A percentile compares a stretch with the other conserved stretches of the same genome.
Conservation (phyloP, 1,139 yeast genomes). For the Geotrichum klebahnii region DNA sequence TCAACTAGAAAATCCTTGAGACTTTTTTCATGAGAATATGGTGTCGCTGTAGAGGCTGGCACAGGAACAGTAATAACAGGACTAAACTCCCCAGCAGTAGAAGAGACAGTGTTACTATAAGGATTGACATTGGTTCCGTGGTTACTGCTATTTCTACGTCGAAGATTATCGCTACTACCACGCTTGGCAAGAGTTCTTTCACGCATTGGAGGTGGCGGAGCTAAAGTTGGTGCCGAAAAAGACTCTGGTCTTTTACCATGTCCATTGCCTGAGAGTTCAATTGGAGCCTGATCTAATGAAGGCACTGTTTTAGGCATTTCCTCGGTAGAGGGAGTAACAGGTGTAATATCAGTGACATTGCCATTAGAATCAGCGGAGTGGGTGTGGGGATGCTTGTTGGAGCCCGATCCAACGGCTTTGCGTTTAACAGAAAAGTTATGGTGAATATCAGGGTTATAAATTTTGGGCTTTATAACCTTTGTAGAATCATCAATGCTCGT, state of each 20-base stretch:
- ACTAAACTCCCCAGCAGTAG: neutral
- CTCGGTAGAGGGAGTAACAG: conserved; percentile 1
- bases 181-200: conserved; percentile 10
- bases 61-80: conserved; percentile 6
- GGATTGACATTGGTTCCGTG: neutral
- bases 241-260: neutral
- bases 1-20: conserved; percentile 12
- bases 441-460: neutral
- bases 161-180: conserved; percentile 4
- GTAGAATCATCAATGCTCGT: neutral
- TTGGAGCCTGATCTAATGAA: conserved; percentile 15
- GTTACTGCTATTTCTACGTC: neutral
- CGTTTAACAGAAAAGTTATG: conserved; percentile 6
- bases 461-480: neutral
- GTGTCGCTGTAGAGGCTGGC: conserved; percentile 10
- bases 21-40: conserved; percentile 4
- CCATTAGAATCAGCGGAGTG: neutral
- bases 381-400: neutral
- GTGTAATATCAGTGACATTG: neutral
- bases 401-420: conserved; percentile 18
- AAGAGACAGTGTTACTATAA: neutral
- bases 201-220: conserved; percentile 15
- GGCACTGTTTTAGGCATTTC: conserved; percentile 2
- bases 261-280: conserved; percentile 5
- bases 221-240: conserved; percentile 5